These are phyloP conservation scores for Dendrothele bispora DNA, from an alignment of 768 basidiomycete species.

Conservation along the genomic window DNA sequence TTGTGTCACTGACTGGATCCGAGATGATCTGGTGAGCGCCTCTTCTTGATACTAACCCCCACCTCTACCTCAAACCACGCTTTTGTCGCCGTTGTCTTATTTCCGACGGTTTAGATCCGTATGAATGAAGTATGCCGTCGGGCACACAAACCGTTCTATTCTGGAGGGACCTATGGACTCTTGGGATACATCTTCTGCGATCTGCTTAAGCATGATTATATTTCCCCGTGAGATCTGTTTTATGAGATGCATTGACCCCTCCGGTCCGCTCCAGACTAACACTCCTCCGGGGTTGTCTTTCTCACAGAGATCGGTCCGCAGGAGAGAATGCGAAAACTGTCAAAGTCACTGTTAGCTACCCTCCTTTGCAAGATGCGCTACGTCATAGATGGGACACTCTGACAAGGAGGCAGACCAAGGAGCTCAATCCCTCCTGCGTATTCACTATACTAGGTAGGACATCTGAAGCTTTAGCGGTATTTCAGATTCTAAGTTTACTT, in stretches of 20 bases:
- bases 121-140: slow-evolving; percentile 82
- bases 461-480: neutral
- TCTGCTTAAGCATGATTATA: slow-evolving; percentile 82
- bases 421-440: slow-evolving; percentile 72
- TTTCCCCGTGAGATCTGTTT: slow-evolving; percentile 66
- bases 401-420: slow-evolving; percentile 77
- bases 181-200: slow-evolving; percentile 95
- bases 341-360: slow-evolving; percentile 63
- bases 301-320: slow-evolving; percentile 60
- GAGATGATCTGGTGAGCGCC: slow-evolving; percentile 65
- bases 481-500: slow-evolving; percentile 6
- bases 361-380: slow-evolving; percentile 61
- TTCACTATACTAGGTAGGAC: slow-evolving; percentile 71
- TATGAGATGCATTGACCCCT: neutral
- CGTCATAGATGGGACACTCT: slow-evolving; percentile 67
- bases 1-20: slow-evolving; percentile 80
- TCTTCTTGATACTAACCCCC: slow-evolving; percentile 8
- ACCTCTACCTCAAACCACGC: no score
- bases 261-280: neutral
- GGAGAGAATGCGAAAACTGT: slow-evolving; percentile 59
- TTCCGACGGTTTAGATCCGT: slow-evolving; percentile 49
- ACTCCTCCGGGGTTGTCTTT: neutral
- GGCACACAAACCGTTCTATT: slow-evolving; percentile 78
- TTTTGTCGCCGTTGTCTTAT: slow-evolving; percentile 1
- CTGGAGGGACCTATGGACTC: slow-evolving; percentile 90